Base-by-base conservation (phyloP, 2,329 filamentous ascomycete genomes). In the Grosmannia clavigera region DNA sequence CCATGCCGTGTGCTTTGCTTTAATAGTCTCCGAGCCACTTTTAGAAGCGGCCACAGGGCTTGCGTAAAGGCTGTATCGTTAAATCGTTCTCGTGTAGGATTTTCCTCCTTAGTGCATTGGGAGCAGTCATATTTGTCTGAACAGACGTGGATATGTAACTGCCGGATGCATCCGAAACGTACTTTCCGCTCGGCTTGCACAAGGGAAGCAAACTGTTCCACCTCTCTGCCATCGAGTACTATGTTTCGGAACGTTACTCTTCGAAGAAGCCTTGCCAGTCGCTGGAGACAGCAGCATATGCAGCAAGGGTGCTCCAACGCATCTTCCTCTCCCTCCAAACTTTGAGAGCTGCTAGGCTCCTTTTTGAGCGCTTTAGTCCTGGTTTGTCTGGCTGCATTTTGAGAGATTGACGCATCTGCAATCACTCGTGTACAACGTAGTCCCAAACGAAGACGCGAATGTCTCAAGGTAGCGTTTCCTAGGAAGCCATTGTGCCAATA, bases 261-360 rank as follows among this genome's bases (percentile, higher is more conserved):
- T 61, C 60, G n/a, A 60, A 61, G 40, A 55, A 60, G 19, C 3
- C 48, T 31, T 57, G 58, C 60, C 60, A 61, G 7, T 56, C 57
- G 33, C 60, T 53, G 52, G 60, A 58, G 25, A 61, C 60, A 16
- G 33, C 33, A 14, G 60, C 57, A 43, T 46, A 61, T 53, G 52
- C 25, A 43, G 51, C 43, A 22, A 58, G 56, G 33, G 6, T 35
- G 19, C 6, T 10, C 14, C 25, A 16, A 1, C 2, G 2, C 51
- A 3, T 25, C n/a, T 5, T 43, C 40, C 11, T 53, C 40, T 3
- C 9, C 9, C 14, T 43, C 5, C 40, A 19, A 9, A 2, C 3
- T 43, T 16, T 14, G 19, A 43, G 5, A 19, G 14, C 19, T 4
- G 40, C 12, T 9, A 5, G 40, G 12, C 40, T 43, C 6, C 14